Evolutionary conservation across 331 rosid genomes (phyloP), one percentile per base, ranked within the genome.

Genomic region (Phaseolus coccineus): DNA sequence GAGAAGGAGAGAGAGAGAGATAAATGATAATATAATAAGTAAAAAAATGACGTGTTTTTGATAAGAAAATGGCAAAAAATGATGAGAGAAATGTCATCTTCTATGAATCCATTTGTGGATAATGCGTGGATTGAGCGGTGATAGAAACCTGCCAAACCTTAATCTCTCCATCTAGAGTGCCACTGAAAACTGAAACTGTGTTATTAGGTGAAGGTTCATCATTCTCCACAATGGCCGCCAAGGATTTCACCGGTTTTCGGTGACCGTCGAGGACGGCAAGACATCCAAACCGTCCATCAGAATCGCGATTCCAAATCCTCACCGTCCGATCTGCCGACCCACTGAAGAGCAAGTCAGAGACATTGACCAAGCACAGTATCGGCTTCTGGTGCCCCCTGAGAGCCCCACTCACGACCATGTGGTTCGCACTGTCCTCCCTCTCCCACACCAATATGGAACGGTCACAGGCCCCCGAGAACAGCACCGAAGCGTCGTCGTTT

Each of bases 271-370:
- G 82, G 12, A 84, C 83, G 3, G 80, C 64, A 12, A 84, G 68
- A 55, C 90, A 87, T 25, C 88, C 72, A 31, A 74, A 87, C 13
- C 37, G 48, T 8, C 82, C 88, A 35, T 79, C 81, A 7, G 0
- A 69, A 4, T 9, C 76, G 2, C 83, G 83, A 70, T 44, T 84
- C 90, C 90, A 87, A 69, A 87, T 72, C 59, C 90, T 84, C 33
- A 87, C 84, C 69, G 90, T 87, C 56, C 88, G 83, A 84, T 87
- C 90, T 12, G 86, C 90, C 0, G 90, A 87, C 12, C 90, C 90
- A 66, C 90, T 87, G 4, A 87, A 16, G 0, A 87, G 77, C 80
- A 87, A 87, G 81, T 70, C 86, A 37, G 57, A 68, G 12, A 78
- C 83, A 79, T 71, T 84, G 78, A 81, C 48, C 82, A 87, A 78